Conservation (phyloP, 106 monocot species). For the Cymbidium sinense region DNA sequence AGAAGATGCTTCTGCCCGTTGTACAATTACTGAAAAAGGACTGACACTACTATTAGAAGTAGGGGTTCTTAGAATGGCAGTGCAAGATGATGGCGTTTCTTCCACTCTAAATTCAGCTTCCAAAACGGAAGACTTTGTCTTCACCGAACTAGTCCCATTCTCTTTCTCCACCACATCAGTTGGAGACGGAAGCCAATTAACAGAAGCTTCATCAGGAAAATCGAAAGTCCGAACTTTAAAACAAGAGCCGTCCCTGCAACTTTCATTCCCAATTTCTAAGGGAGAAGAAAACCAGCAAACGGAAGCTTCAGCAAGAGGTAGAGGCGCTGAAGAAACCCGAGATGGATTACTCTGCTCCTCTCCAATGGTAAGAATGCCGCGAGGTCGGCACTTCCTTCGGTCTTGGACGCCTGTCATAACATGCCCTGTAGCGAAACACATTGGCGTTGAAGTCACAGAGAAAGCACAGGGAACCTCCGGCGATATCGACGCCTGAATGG, state of each 20-base stretch:
- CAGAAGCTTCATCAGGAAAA: slow-evolving; percentile 43
- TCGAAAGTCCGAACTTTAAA: slow-evolving; percentile 6
- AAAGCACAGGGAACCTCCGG: slow-evolving; percentile 55
- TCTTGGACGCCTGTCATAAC: slow-evolving; percentile 63
- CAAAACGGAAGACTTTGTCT: not conserved
- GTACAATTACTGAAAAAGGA: slow-evolving; percentile 81
- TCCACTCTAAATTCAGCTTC: slow-evolving; percentile 9
- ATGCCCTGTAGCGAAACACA: slow-evolving; percentile 88
- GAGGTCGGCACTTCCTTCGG: slow-evolving; percentile 74
- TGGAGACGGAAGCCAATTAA: slow-evolving; percentile 48
- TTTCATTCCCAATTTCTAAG: not conserved
- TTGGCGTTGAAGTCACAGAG: slow-evolving; percentile 41
- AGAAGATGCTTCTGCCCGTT: slow-evolving; percentile 31
- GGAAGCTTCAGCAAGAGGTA: slow-evolving; percentile 47
- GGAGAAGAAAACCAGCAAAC: slow-evolving; percentile 76
- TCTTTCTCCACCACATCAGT: not conserved
- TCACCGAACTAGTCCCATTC: not conserved
- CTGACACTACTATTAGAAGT: slow-evolving; percentile 52
- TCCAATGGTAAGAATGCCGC: slow-evolving; percentile 68
- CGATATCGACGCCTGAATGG: slow-evolving; percentile 76
- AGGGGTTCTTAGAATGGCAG: slow-evolving; percentile 42
- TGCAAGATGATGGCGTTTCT: slow-evolving; percentile 32
- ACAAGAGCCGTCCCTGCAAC: not conserved
- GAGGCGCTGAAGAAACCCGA: slow-evolving; percentile 16
- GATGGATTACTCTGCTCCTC: slow-evolving; percentile 7